Evolutionary conservation across 768 basidiomycete genomes (phyloP), one percentile per base, ranked within the genome.

Genomic region (Russula dissimulans): DNA sequence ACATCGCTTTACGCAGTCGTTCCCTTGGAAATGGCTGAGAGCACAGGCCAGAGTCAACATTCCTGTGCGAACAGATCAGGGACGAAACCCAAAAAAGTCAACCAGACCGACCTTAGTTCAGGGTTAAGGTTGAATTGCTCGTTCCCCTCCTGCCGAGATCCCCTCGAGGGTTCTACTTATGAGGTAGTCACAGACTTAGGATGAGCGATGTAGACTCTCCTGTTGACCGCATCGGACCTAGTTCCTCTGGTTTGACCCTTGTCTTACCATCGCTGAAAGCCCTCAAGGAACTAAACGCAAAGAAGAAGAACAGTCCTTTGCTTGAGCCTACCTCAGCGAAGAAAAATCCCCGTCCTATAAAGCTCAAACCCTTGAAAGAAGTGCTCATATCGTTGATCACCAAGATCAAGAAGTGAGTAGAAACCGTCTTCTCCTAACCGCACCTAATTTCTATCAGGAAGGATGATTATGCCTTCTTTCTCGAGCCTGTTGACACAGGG

Each of bases 391-490:
- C 82, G 70, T 75, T 91, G 18, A 83, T 91, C 48, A 67, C 71
- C 0, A 86, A 87, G 71, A 81, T 91, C 31, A 89, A 89, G 75
- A 90, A 85, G 89, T 89, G 61, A 46, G 64, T 47, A 5, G 22
- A 31, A 10, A 29, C 50, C 26, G 6, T 36, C 7, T 22, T 18
- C 31, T 15, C 15, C 15, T 11, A 36, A 15, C 7, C 26, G 18
- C 18, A 12, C n/a, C 36, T 46, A 6, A 48, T 48, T 26, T 45
- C 52, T 59, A 59, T 5, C 65, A 91, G 89, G 75, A 90, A 86
- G 71, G 89, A 91, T 69, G 87, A 89, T 71, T 91, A 91, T 76
- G 88, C 86, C 2, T 91, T 91, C 72, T 91, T 91, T 70, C 71
- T 90, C 57, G 67, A 71, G 41, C 88, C 88, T 1, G 89, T 91